Conservation (phyloP, 306 rosid species). For the Prunus padus region DNA sequence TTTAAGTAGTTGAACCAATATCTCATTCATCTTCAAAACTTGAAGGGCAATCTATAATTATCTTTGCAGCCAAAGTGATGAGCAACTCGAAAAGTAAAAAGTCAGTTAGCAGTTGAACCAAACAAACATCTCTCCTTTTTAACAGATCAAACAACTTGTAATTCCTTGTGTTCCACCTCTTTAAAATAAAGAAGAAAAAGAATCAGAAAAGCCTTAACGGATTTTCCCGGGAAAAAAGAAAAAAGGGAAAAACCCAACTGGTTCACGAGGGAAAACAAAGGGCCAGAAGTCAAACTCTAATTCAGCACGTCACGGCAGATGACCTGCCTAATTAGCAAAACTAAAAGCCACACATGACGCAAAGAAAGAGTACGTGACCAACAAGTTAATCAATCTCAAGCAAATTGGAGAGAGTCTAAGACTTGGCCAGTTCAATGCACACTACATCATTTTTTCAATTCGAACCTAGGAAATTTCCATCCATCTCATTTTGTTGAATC, state of each 20-base stretch:
- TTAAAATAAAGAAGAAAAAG: neutral
- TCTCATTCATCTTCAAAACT: too few species aligned
- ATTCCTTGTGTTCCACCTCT: neutral
- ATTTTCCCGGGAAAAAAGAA: neutral
- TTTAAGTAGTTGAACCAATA: too few species aligned
- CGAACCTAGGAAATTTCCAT: conserved; percentile 5
- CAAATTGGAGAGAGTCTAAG: neutral
- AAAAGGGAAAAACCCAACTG: neutral
- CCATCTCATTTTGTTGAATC: conserved; percentile 10
- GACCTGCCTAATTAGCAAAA: conserved; percentile 19
- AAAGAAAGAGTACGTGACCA: neutral
- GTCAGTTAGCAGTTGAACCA: conserved; percentile 19
- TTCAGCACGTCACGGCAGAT: neutral
- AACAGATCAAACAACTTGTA: neutral
- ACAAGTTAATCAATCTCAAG: neutral
- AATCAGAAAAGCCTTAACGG: neutral
- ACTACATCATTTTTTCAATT: neutral
- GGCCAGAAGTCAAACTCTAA: neutral
- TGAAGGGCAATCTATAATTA: neutral
- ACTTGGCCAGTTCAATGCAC: neutral
- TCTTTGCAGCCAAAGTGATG: neutral
- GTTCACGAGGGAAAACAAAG: conserved; percentile 21
- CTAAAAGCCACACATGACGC: neutral
- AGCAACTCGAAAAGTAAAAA: neutral
- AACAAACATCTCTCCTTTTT: conserved; percentile 11